Evolutionary conservation across 495 filamentous ascomycete species (phyloP).

Genomic region (Glarea lozoyensis): DNA sequence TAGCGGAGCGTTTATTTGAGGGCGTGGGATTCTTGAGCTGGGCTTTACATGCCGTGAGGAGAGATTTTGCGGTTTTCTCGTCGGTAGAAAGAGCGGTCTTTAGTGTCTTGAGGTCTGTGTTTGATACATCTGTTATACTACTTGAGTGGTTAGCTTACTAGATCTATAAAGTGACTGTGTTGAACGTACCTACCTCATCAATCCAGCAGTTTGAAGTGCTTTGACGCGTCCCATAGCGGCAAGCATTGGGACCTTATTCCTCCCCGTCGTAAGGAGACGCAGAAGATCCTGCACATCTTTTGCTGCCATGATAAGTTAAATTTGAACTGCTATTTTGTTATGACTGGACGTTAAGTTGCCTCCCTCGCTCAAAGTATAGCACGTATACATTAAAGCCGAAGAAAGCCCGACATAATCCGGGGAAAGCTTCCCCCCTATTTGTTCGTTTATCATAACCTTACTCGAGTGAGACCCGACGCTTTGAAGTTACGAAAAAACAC

Average conservation of each 20-base stretch:
- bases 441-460: not conserved
- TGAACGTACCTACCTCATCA: slow-evolving; percentile 45
- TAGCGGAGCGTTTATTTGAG: slow-evolving; percentile 27
- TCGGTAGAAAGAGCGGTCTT: slow-evolving; percentile 56
- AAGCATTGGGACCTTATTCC: slow-evolving; percentile 64
- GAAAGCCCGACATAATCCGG: too few relatives aligned
- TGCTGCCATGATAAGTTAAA: slow-evolving; percentile 31
- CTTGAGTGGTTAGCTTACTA: slow-evolving; percentile 26
- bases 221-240: slow-evolving; percentile 61
- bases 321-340: not conserved
- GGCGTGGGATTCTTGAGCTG: slow-evolving; percentile 30
- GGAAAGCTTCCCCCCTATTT: too few relatives aligned
- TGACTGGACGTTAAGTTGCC: not conserved
- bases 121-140: slow-evolving; percentile 54
- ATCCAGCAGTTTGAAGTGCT: slow-evolving; percentile 51
- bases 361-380: not conserved
- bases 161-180: not conserved
- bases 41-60: slow-evolving; percentile 61
- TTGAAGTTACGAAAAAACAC: too few relatives aligned
- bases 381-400: too few relatives aligned
- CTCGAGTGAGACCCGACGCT: too few relatives aligned
- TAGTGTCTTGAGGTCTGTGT: slow-evolving; percentile 42
- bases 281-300: slow-evolving; percentile 62
- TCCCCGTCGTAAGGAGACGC: slow-evolving; percentile 65
- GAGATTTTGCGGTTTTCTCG: slow-evolving; percentile 59